These are phyloP conservation scores for Aspergillus diversus DNA, from an alignment of 495 filamentous ascomycete species.

Conservation along the genomic window DNA sequence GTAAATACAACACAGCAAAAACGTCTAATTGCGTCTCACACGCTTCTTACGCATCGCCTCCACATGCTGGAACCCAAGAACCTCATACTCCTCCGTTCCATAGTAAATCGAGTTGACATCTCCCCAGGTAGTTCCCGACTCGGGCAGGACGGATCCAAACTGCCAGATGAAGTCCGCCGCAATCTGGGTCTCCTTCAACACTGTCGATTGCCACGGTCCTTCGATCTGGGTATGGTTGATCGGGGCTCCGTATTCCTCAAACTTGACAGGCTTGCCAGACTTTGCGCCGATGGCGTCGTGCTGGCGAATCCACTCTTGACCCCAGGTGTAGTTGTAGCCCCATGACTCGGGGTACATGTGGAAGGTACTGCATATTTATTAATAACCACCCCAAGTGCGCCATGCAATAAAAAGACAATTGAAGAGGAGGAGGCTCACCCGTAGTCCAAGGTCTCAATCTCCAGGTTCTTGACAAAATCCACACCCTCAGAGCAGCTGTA, in stretches of 20 bases:
- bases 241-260: conserved; percentile 65
- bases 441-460: conserved; percentile 64
- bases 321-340: conserved; percentile 38
- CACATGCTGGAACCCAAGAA: conserved; percentile 13
- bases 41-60: conserved; percentile 7
- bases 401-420: conserved; percentile 23
- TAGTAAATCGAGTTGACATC: conserved; percentile 19
- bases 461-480: conserved; percentile 64
- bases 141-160: conserved; percentile 10
- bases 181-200: conserved; percentile 7
- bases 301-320: conserved; percentile 61
- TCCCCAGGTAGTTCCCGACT: conserved; percentile 2
- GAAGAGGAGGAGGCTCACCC: conserved; percentile 41
- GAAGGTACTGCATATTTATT: conserved; percentile 1
- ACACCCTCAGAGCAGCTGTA: conserved; percentile 62
- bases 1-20: no score
- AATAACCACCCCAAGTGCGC: neutral
- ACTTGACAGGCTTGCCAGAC: conserved; percentile 65
- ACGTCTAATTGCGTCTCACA: neutral
- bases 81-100: conserved; percentile 16
- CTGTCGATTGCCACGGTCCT: conserved; percentile 13
- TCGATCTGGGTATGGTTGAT: conserved; percentile 16
- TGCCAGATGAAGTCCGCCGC: conserved; percentile 19
- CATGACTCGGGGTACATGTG: conserved; percentile 14
- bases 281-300: conserved; percentile 58